These are phyloP conservation scores for Coffea humblotiana DNA, from an alignment of 305 asterid species.

Conservation along the genomic window DNA sequence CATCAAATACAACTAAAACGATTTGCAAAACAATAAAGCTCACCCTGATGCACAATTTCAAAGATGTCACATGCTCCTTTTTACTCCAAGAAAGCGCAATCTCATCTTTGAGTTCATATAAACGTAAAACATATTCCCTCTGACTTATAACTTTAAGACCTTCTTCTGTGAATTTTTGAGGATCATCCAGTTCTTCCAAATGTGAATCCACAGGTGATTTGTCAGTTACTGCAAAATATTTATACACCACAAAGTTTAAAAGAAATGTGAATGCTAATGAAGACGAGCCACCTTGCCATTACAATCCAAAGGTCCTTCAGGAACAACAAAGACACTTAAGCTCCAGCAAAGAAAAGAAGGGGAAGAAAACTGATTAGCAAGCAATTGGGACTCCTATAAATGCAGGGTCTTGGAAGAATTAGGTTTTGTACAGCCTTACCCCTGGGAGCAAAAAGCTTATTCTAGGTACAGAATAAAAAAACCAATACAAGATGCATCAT, in stretches of 20 bases:
- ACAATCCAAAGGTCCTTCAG: neutral
- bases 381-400: neutral
- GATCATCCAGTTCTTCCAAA: constrained; percentile 60
- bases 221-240: constrained; percentile 40
- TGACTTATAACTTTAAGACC: constrained; percentile 55
- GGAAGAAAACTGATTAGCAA: neutral
- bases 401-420: neutral
- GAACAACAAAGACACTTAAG: neutral
- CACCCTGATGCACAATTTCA: constrained; percentile 82
- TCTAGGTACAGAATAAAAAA: constrained; percentile 8
- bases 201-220: constrained; percentile 48
- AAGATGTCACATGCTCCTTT: constrained; percentile 72
- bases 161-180: constrained; percentile 53
- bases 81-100: constrained; percentile 68
- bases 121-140: constrained; percentile 62
- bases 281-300: neutral
- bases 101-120: constrained; percentile 68
- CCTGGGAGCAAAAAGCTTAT: neutral
- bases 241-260: neutral
- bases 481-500: constrained; percentile 25
- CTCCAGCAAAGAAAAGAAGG: neutral
- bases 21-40: constrained; percentile 7
- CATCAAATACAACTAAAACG: neutral
- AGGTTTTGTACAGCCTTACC: neutral
- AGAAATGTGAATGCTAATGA: neutral